Evolutionary conservation across 108 stramenopile genomes (phyloP), one percentile per base, ranked within the genome.

Genomic region (Parmales sp.): DNA sequence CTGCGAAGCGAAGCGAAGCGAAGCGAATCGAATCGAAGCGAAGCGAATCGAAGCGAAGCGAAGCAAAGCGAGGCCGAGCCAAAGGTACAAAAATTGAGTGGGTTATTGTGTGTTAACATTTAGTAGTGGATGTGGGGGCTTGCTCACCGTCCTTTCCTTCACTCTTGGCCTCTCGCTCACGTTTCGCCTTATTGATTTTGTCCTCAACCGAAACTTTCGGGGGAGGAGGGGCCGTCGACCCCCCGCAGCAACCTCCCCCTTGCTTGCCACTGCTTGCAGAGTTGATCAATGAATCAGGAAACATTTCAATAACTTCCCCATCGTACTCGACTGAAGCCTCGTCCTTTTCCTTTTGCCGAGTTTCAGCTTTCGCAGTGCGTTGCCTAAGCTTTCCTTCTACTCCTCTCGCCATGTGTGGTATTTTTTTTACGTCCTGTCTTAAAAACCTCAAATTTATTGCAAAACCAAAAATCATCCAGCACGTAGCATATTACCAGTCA

Each of bases 361-460:
- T 78, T 45, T 90, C 81, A 72, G 86, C 82, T 39, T 79, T 77
- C 45, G 69, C 69, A 29, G 82, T 77, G 39, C 84, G 82, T 44
- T 84, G 80, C 0, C 80, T 76, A 7, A 81, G 65, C 51, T 91
- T 91, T 64, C 72, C 87, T 76, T 83, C 86, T 54, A 77, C 51
- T 77, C 88, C 88, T 67, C 86, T 75, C 37, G 85, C 88, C 88
- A 89, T 88, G 51, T 37, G 82, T 74, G 66, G 43, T 19, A 37
- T 8, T 66, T 39, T 13, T n/a, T 72, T 72, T 44, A 9, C 29
- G 19, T 51, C 1, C 23, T 41, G 50, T 60, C 31, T 60, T 49
- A 71, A 25, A 1, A 51, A 16, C 29, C 60, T 5, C 31, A 18
- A 60, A 36, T 23, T 37, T 46, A 69, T 23, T 28, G 22, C 73